These are phyloP conservation scores for Patellifolia procumbens DNA, from an alignment of 179 eudicot species.

Conservation along the genomic window DNA sequence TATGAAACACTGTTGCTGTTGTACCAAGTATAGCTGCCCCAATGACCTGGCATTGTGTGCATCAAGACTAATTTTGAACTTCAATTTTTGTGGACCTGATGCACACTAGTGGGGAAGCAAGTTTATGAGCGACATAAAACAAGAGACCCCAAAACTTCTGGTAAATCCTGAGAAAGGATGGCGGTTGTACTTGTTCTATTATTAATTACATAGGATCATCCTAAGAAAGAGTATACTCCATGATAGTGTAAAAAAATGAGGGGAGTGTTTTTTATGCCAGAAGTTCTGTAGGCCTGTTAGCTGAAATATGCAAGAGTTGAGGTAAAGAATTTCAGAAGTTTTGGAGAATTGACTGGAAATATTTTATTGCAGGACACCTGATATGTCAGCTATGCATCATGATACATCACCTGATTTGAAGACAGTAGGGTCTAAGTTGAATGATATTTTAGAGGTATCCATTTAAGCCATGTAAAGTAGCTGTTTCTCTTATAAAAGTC, in stretches of 20 bases:
- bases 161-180: too few relatives aligned
- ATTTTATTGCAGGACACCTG: slow-evolving; percentile 46
- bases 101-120: not conserved
- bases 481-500: too few relatives aligned
- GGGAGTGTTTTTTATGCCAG: not conserved
- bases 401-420: slow-evolving; percentile 59
- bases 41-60: not conserved
- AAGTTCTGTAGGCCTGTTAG: not conserved
- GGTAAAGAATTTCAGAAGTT: not conserved
- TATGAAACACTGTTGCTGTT: slow-evolving; percentile 17
- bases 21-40: too few relatives aligned
- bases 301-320: too few relatives aligned
- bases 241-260: not conserved
- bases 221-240: not conserved
- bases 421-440: slow-evolving; percentile 49
- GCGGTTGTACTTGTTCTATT: too few relatives aligned
- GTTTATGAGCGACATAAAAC: too few relatives aligned
- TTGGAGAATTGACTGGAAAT: not conserved
- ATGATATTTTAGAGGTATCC: slow-evolving; percentile 57
- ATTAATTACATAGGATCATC: not conserved
- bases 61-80: not conserved
- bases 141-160: too few relatives aligned
- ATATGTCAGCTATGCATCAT: slow-evolving; percentile 79
- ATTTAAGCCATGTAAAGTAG: not conserved
- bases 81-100: not conserved